phyloP scores from a whole-genome alignment of 2,329 filamentous ascomycete species.

The Phialocephala sp. region DNA sequence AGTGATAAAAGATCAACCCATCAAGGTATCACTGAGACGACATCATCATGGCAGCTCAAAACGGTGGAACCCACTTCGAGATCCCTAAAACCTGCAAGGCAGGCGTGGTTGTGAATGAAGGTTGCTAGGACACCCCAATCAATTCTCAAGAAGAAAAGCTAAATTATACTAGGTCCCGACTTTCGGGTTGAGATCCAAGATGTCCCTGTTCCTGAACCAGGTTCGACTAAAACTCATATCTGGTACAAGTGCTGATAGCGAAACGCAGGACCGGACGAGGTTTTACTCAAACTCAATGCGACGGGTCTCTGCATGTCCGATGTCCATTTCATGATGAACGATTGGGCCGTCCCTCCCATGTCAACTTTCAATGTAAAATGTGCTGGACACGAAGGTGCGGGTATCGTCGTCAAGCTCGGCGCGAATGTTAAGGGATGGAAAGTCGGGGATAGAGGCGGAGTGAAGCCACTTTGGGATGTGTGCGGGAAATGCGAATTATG shows the following conservation, averaged over 20 bases:
- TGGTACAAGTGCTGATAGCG: background rate
- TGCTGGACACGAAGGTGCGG: slow-evolving; percentile 61
- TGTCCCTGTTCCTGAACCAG: slow-evolving; percentile 55
- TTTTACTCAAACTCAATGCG: slow-evolving; percentile 61
- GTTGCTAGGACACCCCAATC: background rate
- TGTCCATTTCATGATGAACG: slow-evolving; percentile 61
- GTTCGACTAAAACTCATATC: background rate
- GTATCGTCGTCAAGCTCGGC: slow-evolving; percentile 62
- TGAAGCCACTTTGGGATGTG: slow-evolving; percentile 57
- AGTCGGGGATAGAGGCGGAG: slow-evolving; percentile 58
- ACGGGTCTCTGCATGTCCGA: slow-evolving; percentile 64
- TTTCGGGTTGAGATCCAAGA: slow-evolving; percentile 54
- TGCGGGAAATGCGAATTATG: slow-evolving; percentile 58
- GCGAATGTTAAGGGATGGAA: slow-evolving; percentile 57
- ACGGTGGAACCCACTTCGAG: slow-evolving; percentile 27
- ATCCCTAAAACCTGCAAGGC: slow-evolving; percentile 57
- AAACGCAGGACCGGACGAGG: slow-evolving; percentile 48
- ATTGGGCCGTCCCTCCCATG: slow-evolving; percentile 56
- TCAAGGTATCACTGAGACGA: slow-evolving; percentile 1
- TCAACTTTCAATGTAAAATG: slow-evolving; percentile 50
- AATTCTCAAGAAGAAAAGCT: background rate
- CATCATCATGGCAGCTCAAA: background rate
- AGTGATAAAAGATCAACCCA: background rate
- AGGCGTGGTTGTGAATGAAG: slow-evolving; percentile 54
- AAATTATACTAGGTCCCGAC: slow-evolving; percentile 46